Evolutionary conservation across 139 green algal genomes (phyloP), one percentile per base, ranked within the genome.

Genomic region (Edaphochlamys debaryana): DNA sequence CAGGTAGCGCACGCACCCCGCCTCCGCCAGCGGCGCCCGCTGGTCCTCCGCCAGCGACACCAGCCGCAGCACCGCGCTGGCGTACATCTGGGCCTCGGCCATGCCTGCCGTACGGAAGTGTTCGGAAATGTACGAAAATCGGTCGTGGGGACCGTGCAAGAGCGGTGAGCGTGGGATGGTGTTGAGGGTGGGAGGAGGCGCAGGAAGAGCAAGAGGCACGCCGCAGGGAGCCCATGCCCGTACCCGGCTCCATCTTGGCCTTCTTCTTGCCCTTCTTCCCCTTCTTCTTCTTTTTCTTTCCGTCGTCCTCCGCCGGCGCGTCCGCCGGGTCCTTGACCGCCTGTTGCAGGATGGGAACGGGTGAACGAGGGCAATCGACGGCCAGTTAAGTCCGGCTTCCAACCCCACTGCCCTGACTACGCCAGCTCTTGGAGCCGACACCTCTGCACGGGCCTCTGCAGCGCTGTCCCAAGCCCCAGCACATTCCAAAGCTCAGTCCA

Each of bases 221-320:
- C n/a, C n/a, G n/a, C n/a, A n/a, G n/a, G n/a, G n/a, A n/a, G n/a
- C 23, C 23, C 36, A 23, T 36, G 23, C 2, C 19, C 82, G n/a
- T 54, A 88, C 83, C 83, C 32, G 87, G 87, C 79, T 88, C 82
- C 42, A 88, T 68, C 82, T 90, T 90, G 58, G 48, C 78, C 62
- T 90, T 90, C 79, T 87, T 85, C 40, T 90, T 90, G 4, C 77
- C 77, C 70, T 86, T 88, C 58, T 82, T 82, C 22, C 58, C 50
- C 82, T 90, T 88, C 58, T 85, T 86, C 56, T 85, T 87, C 42
- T 83, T 75, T 41, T 83, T 75, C 40, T 77, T 69, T 19, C 15
- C 42, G 56, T 64, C 63, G 68, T 83, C 64, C 6, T 73, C 70
- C n/a, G 38, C 52, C 13, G 63, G 69, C 1, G 79, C 17, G 2